Evolutionary conservation across 768 basidiomycete genomes (phyloP).

Genomic region (Sistotremastrum suecicum): DNA sequence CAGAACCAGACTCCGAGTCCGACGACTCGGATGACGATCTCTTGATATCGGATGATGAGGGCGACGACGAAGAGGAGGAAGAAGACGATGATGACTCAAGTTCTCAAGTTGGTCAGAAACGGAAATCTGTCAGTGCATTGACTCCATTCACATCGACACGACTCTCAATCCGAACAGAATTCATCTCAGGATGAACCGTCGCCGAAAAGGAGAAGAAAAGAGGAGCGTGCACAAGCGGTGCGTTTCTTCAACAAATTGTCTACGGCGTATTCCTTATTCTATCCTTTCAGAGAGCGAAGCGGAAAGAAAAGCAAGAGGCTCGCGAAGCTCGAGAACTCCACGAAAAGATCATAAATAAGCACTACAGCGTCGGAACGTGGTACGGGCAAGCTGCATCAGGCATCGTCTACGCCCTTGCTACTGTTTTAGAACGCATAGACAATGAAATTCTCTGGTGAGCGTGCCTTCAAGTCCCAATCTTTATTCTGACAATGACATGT

Average conservation of each 20-base stretch:
- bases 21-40: constrained; percentile 24
- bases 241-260: too few species aligned
- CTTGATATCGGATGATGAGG: constrained; percentile 25
- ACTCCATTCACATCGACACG: too few species aligned
- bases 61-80: constrained; percentile 28
- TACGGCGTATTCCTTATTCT: too few species aligned
- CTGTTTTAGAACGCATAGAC: constrained; percentile 81
- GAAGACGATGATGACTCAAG: constrained; percentile 28
- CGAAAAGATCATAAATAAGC: constrained; percentile 52
- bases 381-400: constrained; percentile 84
- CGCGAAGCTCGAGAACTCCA: constrained; percentile 57
- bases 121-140: too few species aligned
- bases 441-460: constrained; percentile 84
- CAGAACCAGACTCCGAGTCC: constrained; percentile 50
- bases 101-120: too few species aligned
- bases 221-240: constrained; percentile 15
- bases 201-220: constrained; percentile 46
- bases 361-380: constrained; percentile 77
- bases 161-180: constrained; percentile 15
- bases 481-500: neutral
- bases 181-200: constrained; percentile 11
- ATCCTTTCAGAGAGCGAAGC: constrained; percentile 27
- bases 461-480: neutral
- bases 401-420: constrained; percentile 81
- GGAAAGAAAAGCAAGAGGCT: constrained; percentile 28